Base-by-base conservation (phyloP, 2,329 filamentous ascomycete genomes). In the Scopulariopsis brevicaulis region DNA sequence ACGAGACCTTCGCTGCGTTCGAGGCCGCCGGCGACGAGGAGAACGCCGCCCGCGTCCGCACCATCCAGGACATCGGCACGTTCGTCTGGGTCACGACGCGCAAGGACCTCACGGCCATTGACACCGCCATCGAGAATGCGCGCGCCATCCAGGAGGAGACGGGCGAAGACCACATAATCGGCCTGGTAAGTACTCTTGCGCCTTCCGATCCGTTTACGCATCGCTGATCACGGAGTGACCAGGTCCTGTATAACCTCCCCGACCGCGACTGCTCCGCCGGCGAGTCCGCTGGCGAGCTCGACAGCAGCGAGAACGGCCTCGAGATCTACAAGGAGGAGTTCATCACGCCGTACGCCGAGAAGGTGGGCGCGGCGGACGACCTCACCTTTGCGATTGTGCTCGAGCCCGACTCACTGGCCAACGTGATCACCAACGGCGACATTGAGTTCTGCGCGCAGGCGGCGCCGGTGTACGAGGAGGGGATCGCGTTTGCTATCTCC, bases 401-500 rank as follows among this genome's bases (percentile, higher is more conserved):
- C 5, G 74, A 77, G 65, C 74, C 74, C 12, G 74, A 77, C 62
- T 71, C 71, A 34, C 64, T 77, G 35, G 73, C 67, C 53, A 76
- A 76, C 64, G 58, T 71, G 11, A 66, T 76, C 50, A 75, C 73
- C 25, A 75, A 74, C 66, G 58, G 66, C 60, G 66, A 63, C 43
- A 61, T 73, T 24, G 64, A 65, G 35, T 66, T 71, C 25, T 76
- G 74, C 61, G 68, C 66, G 28, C 64, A 67, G 53, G 74, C 74
- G 1, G 65, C 67, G 6, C 64, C 67, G 1, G 66, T 66, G 1
- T 76, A 77, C 60, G 66, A 72, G 58, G 68, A 72, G 58, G 73
- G 74, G 28, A 69, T 77, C 32, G 73, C 77, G 40, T 84, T 85
- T 64, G 81, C 82, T 2, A 67, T 84, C 55, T 71, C 73, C 61